These are phyloP conservation scores for Perilla frutescens DNA, from an alignment of 257 asterid genomes.

Conservation along the genomic window DNA sequence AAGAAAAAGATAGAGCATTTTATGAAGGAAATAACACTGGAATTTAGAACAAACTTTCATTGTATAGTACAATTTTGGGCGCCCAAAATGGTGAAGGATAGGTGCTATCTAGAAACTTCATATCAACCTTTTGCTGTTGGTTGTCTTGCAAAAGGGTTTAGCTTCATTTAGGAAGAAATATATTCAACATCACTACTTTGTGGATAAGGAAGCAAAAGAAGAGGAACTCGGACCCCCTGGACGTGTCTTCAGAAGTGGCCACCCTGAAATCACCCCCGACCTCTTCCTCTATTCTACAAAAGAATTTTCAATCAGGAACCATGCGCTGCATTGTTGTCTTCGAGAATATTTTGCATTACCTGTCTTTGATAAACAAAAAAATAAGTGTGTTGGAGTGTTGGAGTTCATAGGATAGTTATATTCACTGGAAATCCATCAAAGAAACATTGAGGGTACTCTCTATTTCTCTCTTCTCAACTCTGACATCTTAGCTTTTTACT, in stretches of 20 bases:
- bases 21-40: neutral
- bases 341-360: neutral
- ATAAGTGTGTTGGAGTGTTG: neutral
- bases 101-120: neutral
- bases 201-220: neutral
- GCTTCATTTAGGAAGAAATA: conserved; percentile 19
- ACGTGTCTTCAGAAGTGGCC: too few relatives aligned
- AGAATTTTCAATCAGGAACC: neutral
- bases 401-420: neutral
- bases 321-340: neutral
- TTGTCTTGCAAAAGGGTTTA: conserved; percentile 23
- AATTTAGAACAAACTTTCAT: too few relatives aligned
- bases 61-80: neutral
- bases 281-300: neutral
- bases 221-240: neutral
- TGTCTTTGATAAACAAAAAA: neutral
- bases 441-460: neutral
- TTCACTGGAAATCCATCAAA: neutral
- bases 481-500: neutral
- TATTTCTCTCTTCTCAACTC: too few relatives aligned
- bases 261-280: too few relatives aligned
- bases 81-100: neutral
- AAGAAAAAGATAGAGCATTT: neutral
- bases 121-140: conserved; percentile 34
- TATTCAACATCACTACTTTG: neutral